Evolutionary conservation across 31 red algal genomes (phyloP).

Genomic region (Asparagopsis taxiformis): DNA sequence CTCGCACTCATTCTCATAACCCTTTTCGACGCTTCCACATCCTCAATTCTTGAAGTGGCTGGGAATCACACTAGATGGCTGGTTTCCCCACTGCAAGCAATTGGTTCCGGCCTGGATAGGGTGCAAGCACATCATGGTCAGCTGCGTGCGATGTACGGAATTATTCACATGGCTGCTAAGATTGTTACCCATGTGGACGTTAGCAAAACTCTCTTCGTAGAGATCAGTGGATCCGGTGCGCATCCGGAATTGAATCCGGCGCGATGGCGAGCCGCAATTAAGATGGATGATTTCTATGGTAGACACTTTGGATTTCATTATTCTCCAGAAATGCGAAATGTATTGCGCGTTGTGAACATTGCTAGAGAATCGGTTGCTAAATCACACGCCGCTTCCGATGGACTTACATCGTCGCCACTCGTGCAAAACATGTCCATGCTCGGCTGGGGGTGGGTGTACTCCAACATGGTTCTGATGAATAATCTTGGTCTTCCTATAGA

Average conservation of each 20-base stretch:
- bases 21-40: conserved; percentile 38
- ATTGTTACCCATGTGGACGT: conserved; percentile 38
- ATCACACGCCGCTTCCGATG: conserved; percentile 30
- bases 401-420: conserved; percentile 33
- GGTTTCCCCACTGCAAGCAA: conserved; percentile 34
- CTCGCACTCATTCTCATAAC: conserved; percentile 42
- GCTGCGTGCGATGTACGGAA: conserved; percentile 76
- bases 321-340: conserved; percentile 77
- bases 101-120: conserved; percentile 38
- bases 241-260: conserved; percentile 40
- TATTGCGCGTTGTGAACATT: conserved; percentile 76
- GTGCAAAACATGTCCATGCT: conserved; percentile 66
- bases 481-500: conserved; percentile 72
- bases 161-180: conserved; percentile 82
- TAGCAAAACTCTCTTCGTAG: conserved; percentile 26
- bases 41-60: conserved; percentile 48
- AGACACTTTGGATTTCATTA: conserved; percentile 96
- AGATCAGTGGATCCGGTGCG: conserved; percentile 8
- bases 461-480: conserved; percentile 77
- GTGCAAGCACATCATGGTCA: conserved; percentile 81
- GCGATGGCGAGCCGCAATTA: conserved; percentile 55
- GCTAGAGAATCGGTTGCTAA: conserved; percentile 57
- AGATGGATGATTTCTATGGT: conserved; percentile 83
- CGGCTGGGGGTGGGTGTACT: conserved; percentile 88
- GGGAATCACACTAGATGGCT: conserved; percentile 29